Percentiles rank a stretch among this genome's conserved stretches.
These are phyloP conservation scores for Salvia rosmarinus DNA, from an alignment of 257 asterid species.

Conservation along the genomic window DNA sequence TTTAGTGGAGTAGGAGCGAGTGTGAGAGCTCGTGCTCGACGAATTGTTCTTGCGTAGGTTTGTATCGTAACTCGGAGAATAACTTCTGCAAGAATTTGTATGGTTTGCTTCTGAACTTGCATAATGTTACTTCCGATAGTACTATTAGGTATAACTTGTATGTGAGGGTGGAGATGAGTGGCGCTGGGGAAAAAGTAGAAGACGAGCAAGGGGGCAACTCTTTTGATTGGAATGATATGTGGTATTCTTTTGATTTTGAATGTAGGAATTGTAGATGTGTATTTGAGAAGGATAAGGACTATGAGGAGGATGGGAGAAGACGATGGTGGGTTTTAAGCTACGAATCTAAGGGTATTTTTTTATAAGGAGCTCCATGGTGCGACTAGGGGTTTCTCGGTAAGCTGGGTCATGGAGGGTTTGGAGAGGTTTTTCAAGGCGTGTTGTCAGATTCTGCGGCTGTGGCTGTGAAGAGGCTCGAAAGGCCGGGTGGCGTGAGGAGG, in stretches of 20 bases:
- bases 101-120: constrained; percentile 60
- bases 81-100: constrained; percentile 62
- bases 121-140: constrained; percentile 49
- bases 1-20: constrained; percentile 49
- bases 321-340: constrained; percentile 54
- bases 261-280: constrained; percentile 45
- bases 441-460: constrained; percentile 58
- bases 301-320: constrained; percentile 46
- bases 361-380: constrained; percentile 73
- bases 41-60: constrained; percentile 76
- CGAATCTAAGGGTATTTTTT: constrained; percentile 64
- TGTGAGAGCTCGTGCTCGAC: constrained; percentile 60
- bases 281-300: constrained; percentile 46
- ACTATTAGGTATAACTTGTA: constrained; percentile 50
- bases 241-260: constrained; percentile 50
- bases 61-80: constrained; percentile 48
- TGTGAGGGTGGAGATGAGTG: constrained; percentile 49
- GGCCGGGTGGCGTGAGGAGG: constrained; percentile 80
- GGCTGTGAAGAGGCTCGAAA: constrained; percentile 82
- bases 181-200: constrained; percentile 35
- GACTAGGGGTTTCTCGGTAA: constrained; percentile 71
- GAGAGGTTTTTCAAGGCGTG: constrained; percentile 71
- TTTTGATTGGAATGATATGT: constrained; percentile 51
- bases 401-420: constrained; percentile 91
- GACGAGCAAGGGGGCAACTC: constrained; percentile 35